These are phyloP conservation scores for Candida xiaguanensis DNA, from an alignment of 805 yeast species.

Conservation along the genomic window DNA sequence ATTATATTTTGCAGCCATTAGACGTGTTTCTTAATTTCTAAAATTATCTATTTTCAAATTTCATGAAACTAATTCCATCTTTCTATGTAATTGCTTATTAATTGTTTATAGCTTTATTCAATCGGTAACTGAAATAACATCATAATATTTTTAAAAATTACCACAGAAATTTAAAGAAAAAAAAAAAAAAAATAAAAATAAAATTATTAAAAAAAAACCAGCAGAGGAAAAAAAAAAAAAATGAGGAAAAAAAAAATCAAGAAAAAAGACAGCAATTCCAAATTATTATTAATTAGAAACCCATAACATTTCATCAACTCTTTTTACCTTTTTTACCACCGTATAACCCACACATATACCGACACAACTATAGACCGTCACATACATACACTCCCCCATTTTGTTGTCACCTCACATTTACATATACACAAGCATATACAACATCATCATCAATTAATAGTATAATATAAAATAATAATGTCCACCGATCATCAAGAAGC, in stretches of 20 bases:
- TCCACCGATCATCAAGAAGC: conserved; percentile 58
- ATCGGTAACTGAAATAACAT: no score
- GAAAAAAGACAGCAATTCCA: conserved; percentile 4
- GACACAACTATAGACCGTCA: not conserved
- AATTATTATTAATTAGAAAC: not conserved
- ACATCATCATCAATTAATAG: not conserved
- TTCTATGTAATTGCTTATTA: not conserved
- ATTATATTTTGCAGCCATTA: not conserved
- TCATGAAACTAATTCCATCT: no score
- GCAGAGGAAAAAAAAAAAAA: conserved; percentile 1
- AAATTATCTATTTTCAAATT: not conserved
- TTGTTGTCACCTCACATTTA: not conserved
- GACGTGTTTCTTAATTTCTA: not conserved
- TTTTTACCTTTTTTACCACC: not conserved
- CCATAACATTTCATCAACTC: conserved; percentile 3
- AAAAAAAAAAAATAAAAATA: not conserved
- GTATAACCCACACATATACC: conserved; percentile 1
- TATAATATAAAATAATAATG: conserved; percentile 10
- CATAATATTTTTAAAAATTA: no score
- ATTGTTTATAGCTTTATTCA: no score
- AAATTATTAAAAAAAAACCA: no score
- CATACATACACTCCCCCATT: not conserved
- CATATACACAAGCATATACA: conserved; percentile 1
- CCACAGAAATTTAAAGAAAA: no score
- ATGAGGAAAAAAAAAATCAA: conserved; percentile 1